Conservation (phyloP, 2,329 filamentous ascomycete species). For the Fusarium verticillioides region DNA sequence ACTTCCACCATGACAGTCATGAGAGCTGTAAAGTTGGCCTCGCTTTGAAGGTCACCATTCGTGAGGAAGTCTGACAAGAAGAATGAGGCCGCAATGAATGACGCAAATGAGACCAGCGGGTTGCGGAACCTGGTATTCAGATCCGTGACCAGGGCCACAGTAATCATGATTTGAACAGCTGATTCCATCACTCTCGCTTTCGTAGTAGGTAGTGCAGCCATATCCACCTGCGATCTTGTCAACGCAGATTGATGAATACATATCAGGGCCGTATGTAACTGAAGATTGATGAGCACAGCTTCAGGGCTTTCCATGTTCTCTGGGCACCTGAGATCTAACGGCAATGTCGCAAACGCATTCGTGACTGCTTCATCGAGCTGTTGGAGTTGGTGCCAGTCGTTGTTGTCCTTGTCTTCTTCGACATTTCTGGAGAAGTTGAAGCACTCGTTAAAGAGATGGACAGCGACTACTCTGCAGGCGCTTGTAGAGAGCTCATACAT, state of each 20-base stretch:
- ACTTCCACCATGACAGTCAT: constrained; percentile 62
- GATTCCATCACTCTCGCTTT: constrained; percentile 16
- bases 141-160: constrained; percentile 24
- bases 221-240: constrained; percentile 23
- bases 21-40: constrained; percentile 74
- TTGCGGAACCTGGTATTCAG: constrained; percentile 22
- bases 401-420: constrained; percentile 19
- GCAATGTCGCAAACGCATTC: constrained; percentile 23
- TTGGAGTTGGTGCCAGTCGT: constrained; percentile 24
- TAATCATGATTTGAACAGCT: constrained; percentile 32
- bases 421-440: constrained; percentile 31
- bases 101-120: constrained; percentile 19
- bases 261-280: constrained; percentile 28
- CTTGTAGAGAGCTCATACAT: constrained; percentile 34
- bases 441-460: constrained; percentile 36
- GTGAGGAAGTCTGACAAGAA: constrained; percentile 19
- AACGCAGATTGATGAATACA: constrained; percentile 17
- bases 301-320: constrained; percentile 26
- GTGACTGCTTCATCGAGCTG: constrained; percentile 14
- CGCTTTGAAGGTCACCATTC: constrained; percentile 2
- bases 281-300: constrained; percentile 31
- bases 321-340: constrained; percentile 17
- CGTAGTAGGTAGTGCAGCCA: constrained; percentile 6
- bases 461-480: constrained; percentile 32
- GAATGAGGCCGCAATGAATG: constrained; percentile 27